Percentiles rank a stretch among this genome's conserved stretches.
Evolutionary conservation across 2,329 filamentous ascomycete genomes (phyloP).

Genomic region (Penicillium sp.): DNA sequence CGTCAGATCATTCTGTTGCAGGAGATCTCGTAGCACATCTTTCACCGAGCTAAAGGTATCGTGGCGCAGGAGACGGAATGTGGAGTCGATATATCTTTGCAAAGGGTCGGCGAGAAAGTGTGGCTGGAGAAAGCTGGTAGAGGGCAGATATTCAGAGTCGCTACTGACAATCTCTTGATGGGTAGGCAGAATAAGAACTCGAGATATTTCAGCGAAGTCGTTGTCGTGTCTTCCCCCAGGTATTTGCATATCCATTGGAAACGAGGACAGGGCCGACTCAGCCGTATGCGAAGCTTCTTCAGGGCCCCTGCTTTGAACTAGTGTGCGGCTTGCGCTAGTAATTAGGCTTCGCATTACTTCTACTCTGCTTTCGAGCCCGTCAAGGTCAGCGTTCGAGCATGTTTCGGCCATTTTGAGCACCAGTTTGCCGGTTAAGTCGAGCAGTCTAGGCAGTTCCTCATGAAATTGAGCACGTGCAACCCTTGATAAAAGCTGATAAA

Average conservation of each 20-base stretch:
- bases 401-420: background rate
- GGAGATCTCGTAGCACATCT: conserved; percentile 3
- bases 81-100: conserved; percentile 5
- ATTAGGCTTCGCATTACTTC: background rate
- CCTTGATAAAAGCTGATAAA: background rate
- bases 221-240: background rate
- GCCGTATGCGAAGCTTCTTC: background rate
- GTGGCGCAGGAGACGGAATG: conserved; percentile 5
- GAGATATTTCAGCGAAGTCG: background rate
- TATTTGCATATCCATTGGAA: conserved; percentile 4
- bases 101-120: conserved; percentile 7
- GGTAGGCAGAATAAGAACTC: background rate
- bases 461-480: background rate
- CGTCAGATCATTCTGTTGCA: conserved; percentile 5
- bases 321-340: background rate
- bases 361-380: background rate
- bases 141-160: conserved; percentile 2
- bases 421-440: background rate
- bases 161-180: background rate
- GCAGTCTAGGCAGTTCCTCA: background rate
- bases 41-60: conserved; percentile 6
- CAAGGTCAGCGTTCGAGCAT: background rate
- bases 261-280: background rate
- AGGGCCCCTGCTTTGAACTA: background rate
- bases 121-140: conserved; percentile 7